Evolutionary conservation across 176 grass and related monocot species (phyloP).

Genomic region (Aegilops sharonensis): DNA sequence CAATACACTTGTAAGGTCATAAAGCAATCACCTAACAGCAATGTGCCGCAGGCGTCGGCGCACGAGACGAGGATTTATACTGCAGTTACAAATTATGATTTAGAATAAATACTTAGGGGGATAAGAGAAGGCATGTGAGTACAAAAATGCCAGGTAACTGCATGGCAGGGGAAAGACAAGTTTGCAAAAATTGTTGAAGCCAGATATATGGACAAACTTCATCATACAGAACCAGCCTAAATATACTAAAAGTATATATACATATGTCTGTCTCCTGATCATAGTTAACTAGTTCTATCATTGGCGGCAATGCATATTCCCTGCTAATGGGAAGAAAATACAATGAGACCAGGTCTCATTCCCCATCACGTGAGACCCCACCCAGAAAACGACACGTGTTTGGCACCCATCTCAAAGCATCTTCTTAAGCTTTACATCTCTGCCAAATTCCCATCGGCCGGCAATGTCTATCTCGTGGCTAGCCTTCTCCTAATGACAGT

Average conservation of each 20-base stretch:
- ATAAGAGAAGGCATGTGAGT: neutral
- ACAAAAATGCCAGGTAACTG: conserved; percentile 5
- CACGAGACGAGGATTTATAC: conserved; percentile 89
- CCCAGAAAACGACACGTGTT: no score
- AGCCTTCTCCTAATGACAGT: no score
- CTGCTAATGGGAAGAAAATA: neutral
- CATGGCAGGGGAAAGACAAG: neutral
- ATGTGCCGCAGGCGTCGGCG: conserved; percentile 83
- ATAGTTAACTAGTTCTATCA: neutral
- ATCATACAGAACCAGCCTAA: neutral
- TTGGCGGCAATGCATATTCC: neutral
- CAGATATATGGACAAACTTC: neutral
- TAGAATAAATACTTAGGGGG: neutral
- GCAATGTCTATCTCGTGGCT: no score
- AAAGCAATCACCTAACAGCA: conserved; percentile 61
- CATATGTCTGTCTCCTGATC: neutral
- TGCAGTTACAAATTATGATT: conserved; percentile 40
- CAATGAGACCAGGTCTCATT: no score
- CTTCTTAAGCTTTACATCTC: no score
- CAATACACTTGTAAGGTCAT: neutral
- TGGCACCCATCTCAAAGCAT: no score
- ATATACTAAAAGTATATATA: neutral
- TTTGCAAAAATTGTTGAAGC: neutral
- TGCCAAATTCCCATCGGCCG: no score
- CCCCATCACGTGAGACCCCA: no score